Evolutionary conservation across 1,284 basidiomycete species (phyloP), one percentile per base, ranked within the genome.

Genomic region (Lentinula novae-zelandiae): DNA sequence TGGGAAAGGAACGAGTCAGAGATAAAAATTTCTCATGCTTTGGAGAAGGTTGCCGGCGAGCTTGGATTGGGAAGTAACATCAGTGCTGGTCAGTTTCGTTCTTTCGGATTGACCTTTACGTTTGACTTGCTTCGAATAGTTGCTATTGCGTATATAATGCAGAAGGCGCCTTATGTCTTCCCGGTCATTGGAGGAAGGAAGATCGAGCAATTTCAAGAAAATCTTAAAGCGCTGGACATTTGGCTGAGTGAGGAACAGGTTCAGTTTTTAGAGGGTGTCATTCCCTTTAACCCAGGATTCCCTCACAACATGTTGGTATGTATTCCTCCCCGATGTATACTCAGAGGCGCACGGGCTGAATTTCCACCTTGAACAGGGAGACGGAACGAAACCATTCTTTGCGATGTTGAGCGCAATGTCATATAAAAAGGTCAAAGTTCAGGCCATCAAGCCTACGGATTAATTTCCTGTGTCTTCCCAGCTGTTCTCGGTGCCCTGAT

Each of bases 141-240:
- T 34, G 74, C 74, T 5, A 75, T 78, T 40, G 75, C 77, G n/a
- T 79, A 77, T 57, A 66, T 77, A 20, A 71, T 78, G 73, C 72
- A 75, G 60, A 77, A 78, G 64, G 66, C 71, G 0, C 71, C 78
- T 0, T 73, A 78, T 61, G 76, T 79, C 9, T 78, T 78, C 64
- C 78, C 78, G 0, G 69, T 78, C 51, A 63, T 78, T 15, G 78
- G 79, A 1, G 75, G 76, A 0, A 72, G 79, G 50, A 80, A 78
- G 64, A 68, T 78, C 49, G 73, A 78, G 56, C 77, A 82, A 20
- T 67, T 81, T 1, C 20, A 71, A 44, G 72, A 67, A 17, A 81
- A 81, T 66, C 67, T 81, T 50, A 69, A 76, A 33, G 76, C 76
- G 0, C 70, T 81, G 22, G 66, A 71, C n/a, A 69, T 81, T 53